Percentiles rank a stretch among this genome's conserved stretches.
Conservation (phyloP, 2,329 filamentous ascomycete genomes). For the Beauveria medogensis region DNA sequence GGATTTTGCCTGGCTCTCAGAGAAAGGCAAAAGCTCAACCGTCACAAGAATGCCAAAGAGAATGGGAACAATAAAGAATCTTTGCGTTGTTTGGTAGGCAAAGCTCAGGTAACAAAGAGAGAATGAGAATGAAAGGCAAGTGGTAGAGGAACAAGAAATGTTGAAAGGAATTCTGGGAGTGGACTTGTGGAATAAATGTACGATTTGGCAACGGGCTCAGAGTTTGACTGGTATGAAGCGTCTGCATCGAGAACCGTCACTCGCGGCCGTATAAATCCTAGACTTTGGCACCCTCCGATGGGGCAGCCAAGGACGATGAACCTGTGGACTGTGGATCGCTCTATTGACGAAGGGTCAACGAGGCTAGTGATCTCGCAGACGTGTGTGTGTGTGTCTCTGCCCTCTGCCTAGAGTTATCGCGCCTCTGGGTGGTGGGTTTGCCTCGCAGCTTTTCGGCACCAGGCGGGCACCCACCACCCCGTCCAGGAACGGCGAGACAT, state of each 20-base stretch:
- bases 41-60: slow-evolving; percentile 4
- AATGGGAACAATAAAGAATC: not conserved
- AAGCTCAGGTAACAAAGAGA: slow-evolving; percentile 8
- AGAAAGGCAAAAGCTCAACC: slow-evolving; percentile 5
- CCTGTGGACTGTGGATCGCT: slow-evolving; percentile 10
- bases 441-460: not conserved
- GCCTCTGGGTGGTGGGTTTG: not conserved
- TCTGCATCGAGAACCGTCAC: slow-evolving; percentile 21
- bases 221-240: slow-evolving; percentile 30
- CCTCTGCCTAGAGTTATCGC: not conserved
- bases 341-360: slow-evolving; percentile 8
- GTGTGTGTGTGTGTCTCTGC: not conserved
- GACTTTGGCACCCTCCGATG: slow-evolving; percentile 21
- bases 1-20: not conserved
- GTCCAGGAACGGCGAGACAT: slow-evolving; percentile 8
- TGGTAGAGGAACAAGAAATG: slow-evolving; percentile 33
- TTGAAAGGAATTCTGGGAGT: slow-evolving; percentile 35
- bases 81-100: not conserved
- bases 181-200: slow-evolving; percentile 37
- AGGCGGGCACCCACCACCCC: not conserved
- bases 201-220: slow-evolving; percentile 25
- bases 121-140: slow-evolving; percentile 20
- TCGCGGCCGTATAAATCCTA: slow-evolving; percentile 30
- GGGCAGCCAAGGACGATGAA: slow-evolving; percentile 20
- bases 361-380: slow-evolving; percentile 3